Base-by-base conservation (phyloP, 2,329 filamentous ascomycete species). In the Parafenestella ontariensis region DNA sequence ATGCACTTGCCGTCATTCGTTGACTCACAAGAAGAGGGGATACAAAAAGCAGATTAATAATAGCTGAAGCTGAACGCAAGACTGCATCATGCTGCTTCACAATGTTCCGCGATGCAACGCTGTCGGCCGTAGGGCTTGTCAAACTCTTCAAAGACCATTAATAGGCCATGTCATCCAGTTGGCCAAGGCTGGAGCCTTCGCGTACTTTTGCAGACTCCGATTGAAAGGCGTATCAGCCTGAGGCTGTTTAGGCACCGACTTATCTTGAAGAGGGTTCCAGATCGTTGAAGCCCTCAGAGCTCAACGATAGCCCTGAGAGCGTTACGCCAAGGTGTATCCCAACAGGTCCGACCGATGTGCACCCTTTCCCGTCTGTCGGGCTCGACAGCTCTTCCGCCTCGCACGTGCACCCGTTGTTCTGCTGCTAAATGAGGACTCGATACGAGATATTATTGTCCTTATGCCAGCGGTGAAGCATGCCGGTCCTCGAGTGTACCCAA, bases 401-500 rank as follows among this genome's bases (percentile, higher is more conserved):
- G 51, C 64, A 68, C 61, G 62, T 68, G 62, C 59, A 58, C 42
- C 56, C 58, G 56, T 48, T 52, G 24, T 17, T 56, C 34, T 61
- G 58, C 44, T 63, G 29, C 64, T 69, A 70, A 67, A 70, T 62
- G 59, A 59, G 59, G 61, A 44, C 15, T 31, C 54, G 48, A 65
- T 64, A 69, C 66, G 61, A 66, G 54, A 46, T 50, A 31, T 53
- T 53, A 24, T 59, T 44, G 33, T 61, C 48, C 51, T 51, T 54
- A 55, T 52, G 39, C 41, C 37, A 49, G 41, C 48, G 11, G 46
- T 61, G 40, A 44, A 60, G 29, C 54, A 71, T 72, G 71, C 55
- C 65, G 31, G 62, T 70, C 23, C 58, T 71, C 46, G 66, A 73
- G 47, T 56, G 68, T 23, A 70, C 64, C 42, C 66, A 70, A 54